These are phyloP conservation scores for Mycena vulgaris DNA, from an alignment of 768 basidiomycete genomes.

Conservation along the genomic window DNA sequence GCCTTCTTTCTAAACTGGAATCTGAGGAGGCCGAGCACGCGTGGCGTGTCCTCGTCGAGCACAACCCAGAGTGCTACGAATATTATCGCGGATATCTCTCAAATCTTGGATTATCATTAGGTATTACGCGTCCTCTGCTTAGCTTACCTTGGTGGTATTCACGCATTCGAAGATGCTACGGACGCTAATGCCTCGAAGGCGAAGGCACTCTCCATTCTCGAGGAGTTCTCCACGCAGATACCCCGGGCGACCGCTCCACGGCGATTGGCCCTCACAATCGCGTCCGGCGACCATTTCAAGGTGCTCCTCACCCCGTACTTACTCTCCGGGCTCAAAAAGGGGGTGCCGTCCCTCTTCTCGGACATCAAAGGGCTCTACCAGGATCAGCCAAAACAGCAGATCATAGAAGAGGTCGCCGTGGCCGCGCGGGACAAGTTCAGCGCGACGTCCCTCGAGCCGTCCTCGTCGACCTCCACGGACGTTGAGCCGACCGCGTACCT, in stretches of 20 bases:
- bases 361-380: constrained; percentile 91
- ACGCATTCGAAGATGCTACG: constrained; percentile 54
- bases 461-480: constrained; percentile 42
- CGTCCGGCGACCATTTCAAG: constrained; percentile 79
- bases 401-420: constrained; percentile 81
- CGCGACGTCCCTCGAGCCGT: constrained; percentile 38
- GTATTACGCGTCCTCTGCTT: constrained; percentile 56
- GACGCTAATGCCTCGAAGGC: constrained; percentile 69
- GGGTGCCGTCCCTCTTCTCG: constrained; percentile 93
- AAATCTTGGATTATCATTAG: constrained; percentile 75
- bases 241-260: constrained; percentile 81
- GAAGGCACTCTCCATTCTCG: constrained; percentile 71
- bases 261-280: constrained; percentile 80
- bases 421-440: constrained; percentile 57
- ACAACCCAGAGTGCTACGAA: constrained; percentile 86
- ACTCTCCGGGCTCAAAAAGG: constrained; percentile 78
- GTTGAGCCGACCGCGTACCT: constrained; percentile 87
- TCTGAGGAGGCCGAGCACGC: constrained; percentile 83
- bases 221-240: constrained; percentile 71
- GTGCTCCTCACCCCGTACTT: constrained; percentile 78
- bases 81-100: constrained; percentile 85
- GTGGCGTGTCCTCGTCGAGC: constrained; percentile 86
- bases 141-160: neutral
- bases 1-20: constrained; percentile 78
- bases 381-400: constrained; percentile 72